These are phyloP conservation scores for Aurantiochytrium sp. DNA, from an alignment of 108 stramenopile species.

Conservation along the genomic window DNA sequence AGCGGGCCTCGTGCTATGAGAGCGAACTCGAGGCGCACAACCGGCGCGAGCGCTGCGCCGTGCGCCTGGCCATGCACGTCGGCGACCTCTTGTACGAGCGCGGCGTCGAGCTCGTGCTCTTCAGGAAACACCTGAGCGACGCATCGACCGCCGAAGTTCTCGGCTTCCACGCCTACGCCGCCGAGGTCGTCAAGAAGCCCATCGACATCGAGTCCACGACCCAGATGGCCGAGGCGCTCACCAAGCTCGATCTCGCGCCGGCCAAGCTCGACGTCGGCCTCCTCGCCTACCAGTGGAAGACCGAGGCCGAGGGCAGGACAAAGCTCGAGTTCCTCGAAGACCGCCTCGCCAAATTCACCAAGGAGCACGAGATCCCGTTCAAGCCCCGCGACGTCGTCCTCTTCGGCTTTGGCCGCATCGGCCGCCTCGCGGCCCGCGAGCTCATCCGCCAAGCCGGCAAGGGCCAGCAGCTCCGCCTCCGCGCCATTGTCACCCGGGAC, in stretches of 20 bases:
- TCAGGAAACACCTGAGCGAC: neutral
- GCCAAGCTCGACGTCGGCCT: constrained; percentile 18
- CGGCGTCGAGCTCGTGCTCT: constrained; percentile 26
- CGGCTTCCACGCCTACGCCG: neutral
- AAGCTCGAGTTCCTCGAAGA: neutral
- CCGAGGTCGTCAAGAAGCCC: neutral
- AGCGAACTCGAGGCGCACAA: neutral
- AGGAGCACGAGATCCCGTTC: neutral
- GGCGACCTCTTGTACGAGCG: constrained; percentile 2
- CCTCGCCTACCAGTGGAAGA: neutral
- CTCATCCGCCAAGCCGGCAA: constrained; percentile 24
- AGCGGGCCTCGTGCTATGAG: neutral
- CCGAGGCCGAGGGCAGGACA: neutral
- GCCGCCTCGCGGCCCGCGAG: constrained; percentile 90
- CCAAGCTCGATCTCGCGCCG: neutral
- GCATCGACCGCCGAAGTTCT: neutral
- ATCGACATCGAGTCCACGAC: neutral
- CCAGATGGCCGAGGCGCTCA: neutral
- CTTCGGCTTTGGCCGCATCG: constrained; percentile 99
- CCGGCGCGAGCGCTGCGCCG: neutral
- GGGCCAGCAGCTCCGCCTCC: constrained; percentile 35
- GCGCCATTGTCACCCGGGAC: constrained; percentile 31
- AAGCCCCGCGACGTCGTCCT: constrained; percentile 46
- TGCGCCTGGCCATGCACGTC: neutral
- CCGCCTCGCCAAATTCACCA: neutral